A percentile compares a stretch with the other conserved stretches of the same genome.
These are phyloP conservation scores for Xylaria hypoxylon DNA, from an alignment of 2,329 filamentous ascomycete genomes.

Conservation along the genomic window DNA sequence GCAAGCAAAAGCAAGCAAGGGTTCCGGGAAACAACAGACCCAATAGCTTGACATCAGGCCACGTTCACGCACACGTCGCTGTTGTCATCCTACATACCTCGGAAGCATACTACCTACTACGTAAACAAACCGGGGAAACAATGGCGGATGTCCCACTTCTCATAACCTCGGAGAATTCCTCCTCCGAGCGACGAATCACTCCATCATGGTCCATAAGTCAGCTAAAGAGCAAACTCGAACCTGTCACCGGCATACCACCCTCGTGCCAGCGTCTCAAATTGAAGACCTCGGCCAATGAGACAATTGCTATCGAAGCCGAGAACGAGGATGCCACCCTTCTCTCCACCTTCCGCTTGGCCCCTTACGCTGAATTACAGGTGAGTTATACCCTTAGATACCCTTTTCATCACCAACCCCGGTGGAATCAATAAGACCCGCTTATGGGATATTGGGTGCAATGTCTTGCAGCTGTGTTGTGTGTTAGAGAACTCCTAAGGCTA, in stretches of 20 bases:
- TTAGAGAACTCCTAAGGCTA: constrained; percentile 37
- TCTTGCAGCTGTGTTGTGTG: constrained; percentile 10
- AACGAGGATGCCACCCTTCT: constrained; percentile 79
- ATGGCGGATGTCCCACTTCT: constrained; percentile 81
- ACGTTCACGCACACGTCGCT: constrained; percentile 34
- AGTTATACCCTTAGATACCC: constrained; percentile 55
- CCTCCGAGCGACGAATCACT: constrained; percentile 89
- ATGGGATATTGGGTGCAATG: constrained; percentile 18
- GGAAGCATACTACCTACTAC: too few relatives aligned
- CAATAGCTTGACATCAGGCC: constrained; percentile 20
- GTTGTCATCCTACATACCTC: constrained; percentile 32
- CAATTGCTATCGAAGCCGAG: constrained; percentile 73
- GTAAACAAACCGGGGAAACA: constrained; percentile 49
- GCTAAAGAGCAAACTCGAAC: constrained; percentile 88
- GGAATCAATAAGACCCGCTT: not conserved
- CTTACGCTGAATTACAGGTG: constrained; percentile 84
- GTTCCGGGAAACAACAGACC: constrained; percentile 20
- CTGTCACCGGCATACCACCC: constrained; percentile 91
- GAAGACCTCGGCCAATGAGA: constrained; percentile 70
- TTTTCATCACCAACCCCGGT: not conserved
- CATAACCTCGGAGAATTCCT: constrained; percentile 79
- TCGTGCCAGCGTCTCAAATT: constrained; percentile 80
- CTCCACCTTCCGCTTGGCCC: constrained; percentile 72
- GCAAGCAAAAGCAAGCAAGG: constrained; percentile 23
- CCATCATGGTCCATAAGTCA: constrained; percentile 90